Evolutionary conservation across 768 basidiomycete genomes (phyloP).

Genomic region (Mycena alexandri): DNA sequence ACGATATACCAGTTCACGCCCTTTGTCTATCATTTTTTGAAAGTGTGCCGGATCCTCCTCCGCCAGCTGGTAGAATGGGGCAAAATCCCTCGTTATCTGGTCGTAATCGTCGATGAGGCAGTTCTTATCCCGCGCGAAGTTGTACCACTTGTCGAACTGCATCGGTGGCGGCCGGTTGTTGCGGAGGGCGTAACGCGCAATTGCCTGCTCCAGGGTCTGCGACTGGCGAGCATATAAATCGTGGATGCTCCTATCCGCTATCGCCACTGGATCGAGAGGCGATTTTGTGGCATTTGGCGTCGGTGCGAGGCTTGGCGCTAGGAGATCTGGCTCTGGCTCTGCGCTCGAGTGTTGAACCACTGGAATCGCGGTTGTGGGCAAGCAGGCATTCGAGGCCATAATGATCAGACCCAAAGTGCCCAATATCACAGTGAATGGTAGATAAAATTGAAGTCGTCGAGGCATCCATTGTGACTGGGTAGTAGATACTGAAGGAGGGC

Average conservation of each 20-base stretch:
- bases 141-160: slow-evolving; percentile 13
- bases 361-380: too few relatives aligned
- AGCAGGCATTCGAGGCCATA: too few relatives aligned
- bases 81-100: slow-evolving; percentile 17
- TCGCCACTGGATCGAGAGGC: too few relatives aligned
- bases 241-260: background rate
- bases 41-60: slow-evolving; percentile 3
- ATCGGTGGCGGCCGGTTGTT: slow-evolving; percentile 4
- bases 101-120: slow-evolving; percentile 30
- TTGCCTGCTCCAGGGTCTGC: slow-evolving; percentile 8
- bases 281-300: too few relatives aligned
- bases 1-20: background rate
- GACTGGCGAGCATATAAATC: slow-evolving; percentile 12
- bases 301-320: too few relatives aligned
- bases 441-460: too few relatives aligned
- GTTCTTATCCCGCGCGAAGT: background rate
- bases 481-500: too few relatives aligned
- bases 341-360: too few relatives aligned
- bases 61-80: slow-evolving; percentile 25
- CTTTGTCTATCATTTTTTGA: slow-evolving; percentile 4
- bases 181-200: slow-evolving; percentile 15
- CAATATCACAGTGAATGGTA: too few relatives aligned
- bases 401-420: too few relatives aligned
- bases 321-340: too few relatives aligned
- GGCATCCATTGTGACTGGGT: too few relatives aligned